Percentiles rank a stretch among this genome's conserved stretches.
phyloP scores from a whole-genome alignment of 345 rosid species.

The Boechera retrofracta region DNA sequence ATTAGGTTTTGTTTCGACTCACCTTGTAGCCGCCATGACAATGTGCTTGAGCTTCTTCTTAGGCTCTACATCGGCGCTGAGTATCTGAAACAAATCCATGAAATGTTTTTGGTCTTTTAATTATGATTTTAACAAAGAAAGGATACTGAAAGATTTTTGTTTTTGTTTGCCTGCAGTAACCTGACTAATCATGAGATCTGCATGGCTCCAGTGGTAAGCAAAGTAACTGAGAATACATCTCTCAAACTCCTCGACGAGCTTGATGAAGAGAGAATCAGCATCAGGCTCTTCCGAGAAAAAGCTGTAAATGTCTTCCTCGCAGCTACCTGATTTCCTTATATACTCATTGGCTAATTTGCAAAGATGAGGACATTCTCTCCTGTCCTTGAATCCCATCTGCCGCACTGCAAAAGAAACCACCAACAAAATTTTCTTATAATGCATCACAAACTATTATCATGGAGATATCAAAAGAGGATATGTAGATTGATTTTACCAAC shows the following conservation, averaged over 20 bases:
- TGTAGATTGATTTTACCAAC: slow-evolving; percentile 64
- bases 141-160: not conserved
- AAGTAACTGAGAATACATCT: slow-evolving; percentile 93
- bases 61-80: slow-evolving; percentile 71
- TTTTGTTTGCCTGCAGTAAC: slow-evolving; percentile 42
- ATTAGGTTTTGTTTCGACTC: not conserved
- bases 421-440: slow-evolving; percentile 17
- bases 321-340: slow-evolving; percentile 65
- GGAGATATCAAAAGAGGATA: slow-evolving; percentile 19
- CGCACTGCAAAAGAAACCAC: slow-evolving; percentile 58
- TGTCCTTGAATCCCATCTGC: slow-evolving; percentile 88
- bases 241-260: slow-evolving; percentile 89
- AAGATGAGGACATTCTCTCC: slow-evolving; percentile 79
- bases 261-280: slow-evolving; percentile 77
- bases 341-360: slow-evolving; percentile 89
- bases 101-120: not conserved
- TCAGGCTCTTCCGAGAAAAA: slow-evolving; percentile 65
- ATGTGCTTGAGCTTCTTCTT: slow-evolving; percentile 79
- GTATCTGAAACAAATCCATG: slow-evolving; percentile 52
- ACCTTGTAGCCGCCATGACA: slow-evolving; percentile 92
- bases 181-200: slow-evolving; percentile 80
- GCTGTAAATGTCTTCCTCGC: slow-evolving; percentile 75
- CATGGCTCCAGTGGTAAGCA: slow-evolving; percentile 90
- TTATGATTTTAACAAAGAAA: not conserved
- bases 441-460: slow-evolving; percentile 32